A percentile compares a stretch with the other conserved stretches of the same genome.
Conservation (phyloP, 768 basidiomycete species). For the Inosperma sp. region DNA sequence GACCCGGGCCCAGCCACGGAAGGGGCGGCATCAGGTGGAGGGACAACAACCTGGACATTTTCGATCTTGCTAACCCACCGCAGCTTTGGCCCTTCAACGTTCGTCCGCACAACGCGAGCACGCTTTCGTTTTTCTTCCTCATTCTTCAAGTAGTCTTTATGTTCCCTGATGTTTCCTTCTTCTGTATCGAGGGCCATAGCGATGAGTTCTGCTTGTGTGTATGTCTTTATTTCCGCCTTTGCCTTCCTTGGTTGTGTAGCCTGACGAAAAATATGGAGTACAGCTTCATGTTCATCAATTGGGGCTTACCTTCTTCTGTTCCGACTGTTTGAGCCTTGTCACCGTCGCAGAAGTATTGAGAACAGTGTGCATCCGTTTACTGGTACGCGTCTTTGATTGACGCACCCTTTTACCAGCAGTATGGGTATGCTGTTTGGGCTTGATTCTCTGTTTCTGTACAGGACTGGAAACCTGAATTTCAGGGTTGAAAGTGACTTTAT, state of each 20-base stretch:
- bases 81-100: slow-evolving; percentile 60
- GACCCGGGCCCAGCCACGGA: slow-evolving; percentile 12
- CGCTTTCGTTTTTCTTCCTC: slow-evolving; percentile 82
- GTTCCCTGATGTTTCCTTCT: slow-evolving; percentile 76
- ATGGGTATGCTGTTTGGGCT: no score
- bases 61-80: slow-evolving; percentile 69
- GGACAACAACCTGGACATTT: slow-evolving; percentile 44
- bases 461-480: slow-evolving; percentile 30
- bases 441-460: slow-evolving; percentile 24
- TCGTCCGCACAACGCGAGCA: slow-evolving; percentile 56
- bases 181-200: slow-evolving; percentile 81
- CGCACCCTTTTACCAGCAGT: no score
- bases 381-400: slow-evolving; percentile 49
- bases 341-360: slow-evolving; percentile 66
- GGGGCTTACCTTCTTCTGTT: slow-evolving; percentile 52
- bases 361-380: slow-evolving; percentile 64
- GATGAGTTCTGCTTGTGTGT: slow-evolving; percentile 82
- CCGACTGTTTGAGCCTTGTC: slow-evolving; percentile 57
- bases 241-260: slow-evolving; percentile 59
- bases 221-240: slow-evolving; percentile 46
- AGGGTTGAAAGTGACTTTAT: slow-evolving; percentile 66
- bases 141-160: slow-evolving; percentile 69
- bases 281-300: background rate
- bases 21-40: slow-evolving; percentile 29
- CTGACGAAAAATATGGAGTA: slow-evolving; percentile 26